Base-by-base conservation (phyloP, 345 rosid genomes). In the Limnanthes douglasii region DNA sequence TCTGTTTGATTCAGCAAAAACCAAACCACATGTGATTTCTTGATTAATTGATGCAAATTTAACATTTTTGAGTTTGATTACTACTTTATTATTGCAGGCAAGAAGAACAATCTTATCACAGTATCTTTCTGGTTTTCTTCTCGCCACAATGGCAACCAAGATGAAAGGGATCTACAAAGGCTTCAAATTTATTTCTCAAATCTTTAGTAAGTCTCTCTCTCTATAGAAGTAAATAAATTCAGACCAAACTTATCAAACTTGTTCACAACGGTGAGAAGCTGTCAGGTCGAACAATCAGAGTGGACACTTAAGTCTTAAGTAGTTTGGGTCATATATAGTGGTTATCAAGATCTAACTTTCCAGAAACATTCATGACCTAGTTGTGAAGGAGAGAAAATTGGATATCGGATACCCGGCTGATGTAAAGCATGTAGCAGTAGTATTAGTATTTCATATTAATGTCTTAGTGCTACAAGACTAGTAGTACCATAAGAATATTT, bases 341-440 rank as follows among this genome's bases (percentile, higher is more conserved):
- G 27, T 34, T 1, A 31, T 8, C 12, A 38, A 2, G 27, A 23
- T 17, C 8, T 54, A 54, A 54, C 34, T 1, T 28, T 18, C 11
- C 8, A 23, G 27, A 8, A 8, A 5, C 8, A 4, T 23, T 5
- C 5, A 23, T 23, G 8, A 26, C 30, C 8, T 26, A 64, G 81
- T 72, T 60, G 73, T 61, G 64, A 88, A 68, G 63, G 84, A 88
- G 46, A 59, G 77, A 46, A 86, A 53, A 65, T 60, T 70, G 72
- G 75, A 88, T 54, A 88, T 88, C 56, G 95, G 97, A 65, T 76
- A 60, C 39, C 97, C 94, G 3, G 83, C 95, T 43, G 93, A 88
- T 65, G 95, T 88, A 14, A 88, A 79, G 58, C 97, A 88, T 49
- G 86, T 83, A 51, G 79, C 95, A 26, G n/a, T n/a, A n/a, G n/a